Conservation (phyloP, 768 basidiomycete species). For the Gloeostereum incarnatum region DNA sequence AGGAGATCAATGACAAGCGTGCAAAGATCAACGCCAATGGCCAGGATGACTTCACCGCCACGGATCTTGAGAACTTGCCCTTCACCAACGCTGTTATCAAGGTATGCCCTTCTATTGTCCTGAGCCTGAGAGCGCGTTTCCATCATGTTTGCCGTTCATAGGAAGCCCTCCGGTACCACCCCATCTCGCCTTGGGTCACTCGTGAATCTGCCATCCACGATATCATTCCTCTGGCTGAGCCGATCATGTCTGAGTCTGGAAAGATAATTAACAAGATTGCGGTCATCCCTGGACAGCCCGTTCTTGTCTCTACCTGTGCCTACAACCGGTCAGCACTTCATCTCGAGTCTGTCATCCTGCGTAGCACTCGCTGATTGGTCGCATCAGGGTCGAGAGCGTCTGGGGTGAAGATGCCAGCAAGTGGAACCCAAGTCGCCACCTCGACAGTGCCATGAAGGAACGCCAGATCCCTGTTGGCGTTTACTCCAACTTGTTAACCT, state of each 20-base stretch:
- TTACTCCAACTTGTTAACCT: slow-evolving; percentile 1
- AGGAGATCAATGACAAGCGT: slow-evolving; percentile 20
- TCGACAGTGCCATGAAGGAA: not conserved
- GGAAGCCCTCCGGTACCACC: slow-evolving; percentile 1
- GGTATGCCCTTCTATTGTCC: too few relatives aligned
- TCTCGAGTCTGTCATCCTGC: not conserved
- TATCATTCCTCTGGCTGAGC: slow-evolving; percentile 1
- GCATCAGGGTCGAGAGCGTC: too few relatives aligned
- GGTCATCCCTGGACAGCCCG: not conserved
- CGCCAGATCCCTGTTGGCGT: not conserved
- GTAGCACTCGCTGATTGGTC: too few relatives aligned
- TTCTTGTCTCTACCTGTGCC: not conserved
- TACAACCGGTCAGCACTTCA: not conserved
- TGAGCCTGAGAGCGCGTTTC: too few relatives aligned
- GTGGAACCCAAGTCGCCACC: not conserved
- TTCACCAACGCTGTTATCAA: not conserved
- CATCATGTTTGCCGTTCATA: too few relatives aligned
- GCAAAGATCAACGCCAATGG: not conserved
- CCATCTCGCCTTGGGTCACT: slow-evolving; percentile 2
- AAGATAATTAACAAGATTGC: not conserved
- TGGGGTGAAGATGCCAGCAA: not conserved
- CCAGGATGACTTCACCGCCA: not conserved
- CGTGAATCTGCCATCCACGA: not conserved
- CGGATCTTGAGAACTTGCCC: not conserved
- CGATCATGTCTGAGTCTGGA: not conserved